These are phyloP conservation scores for Anastatica hierochuntica DNA, from an alignment of 345 rosid genomes.

Conservation along the genomic window DNA sequence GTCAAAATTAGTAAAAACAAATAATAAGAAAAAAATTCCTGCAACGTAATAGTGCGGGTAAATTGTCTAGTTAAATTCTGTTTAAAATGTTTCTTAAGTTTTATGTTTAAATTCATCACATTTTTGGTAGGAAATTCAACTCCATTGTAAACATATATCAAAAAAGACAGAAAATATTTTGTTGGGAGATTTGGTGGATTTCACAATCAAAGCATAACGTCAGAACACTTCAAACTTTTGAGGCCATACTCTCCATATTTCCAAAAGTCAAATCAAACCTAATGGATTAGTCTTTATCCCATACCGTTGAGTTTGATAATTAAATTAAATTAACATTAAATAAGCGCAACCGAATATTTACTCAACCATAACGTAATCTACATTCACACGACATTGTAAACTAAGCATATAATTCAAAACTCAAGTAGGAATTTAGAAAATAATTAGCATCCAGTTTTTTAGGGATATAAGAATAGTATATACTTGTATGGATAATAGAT, in stretches of 20 bases:
- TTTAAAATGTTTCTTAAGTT: too few species aligned
- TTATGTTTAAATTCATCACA: too few species aligned
- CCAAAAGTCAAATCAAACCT: slow-evolving; percentile 15
- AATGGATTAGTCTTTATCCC: slow-evolving; percentile 3
- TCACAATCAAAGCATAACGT: slow-evolving; percentile 18
- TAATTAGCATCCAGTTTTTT: too few species aligned
- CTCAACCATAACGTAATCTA: not conserved
- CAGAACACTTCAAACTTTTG: slow-evolving; percentile 1
- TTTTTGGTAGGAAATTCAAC: not conserved
- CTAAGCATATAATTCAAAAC: not conserved
- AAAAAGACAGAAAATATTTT: not conserved
- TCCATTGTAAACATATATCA: not conserved
- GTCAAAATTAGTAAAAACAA: too few species aligned
- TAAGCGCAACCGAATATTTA: too few species aligned
- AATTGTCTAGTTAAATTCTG: too few species aligned
- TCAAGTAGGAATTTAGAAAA: not conserved
- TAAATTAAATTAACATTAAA: not conserved
- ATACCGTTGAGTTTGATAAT: slow-evolving; percentile 8
- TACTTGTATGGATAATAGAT: not conserved
- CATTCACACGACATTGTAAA: slow-evolving; percentile 3
- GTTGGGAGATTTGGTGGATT: slow-evolving; percentile 9
- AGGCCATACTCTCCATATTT: too few species aligned
- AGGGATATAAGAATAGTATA: too few species aligned
- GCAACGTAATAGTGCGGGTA: too few species aligned
- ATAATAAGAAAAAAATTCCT: too few species aligned